These are phyloP conservation scores for Saccharomycopsis crataegensis DNA, from an alignment of 1,139 yeast species.

Conservation along the genomic window DNA sequence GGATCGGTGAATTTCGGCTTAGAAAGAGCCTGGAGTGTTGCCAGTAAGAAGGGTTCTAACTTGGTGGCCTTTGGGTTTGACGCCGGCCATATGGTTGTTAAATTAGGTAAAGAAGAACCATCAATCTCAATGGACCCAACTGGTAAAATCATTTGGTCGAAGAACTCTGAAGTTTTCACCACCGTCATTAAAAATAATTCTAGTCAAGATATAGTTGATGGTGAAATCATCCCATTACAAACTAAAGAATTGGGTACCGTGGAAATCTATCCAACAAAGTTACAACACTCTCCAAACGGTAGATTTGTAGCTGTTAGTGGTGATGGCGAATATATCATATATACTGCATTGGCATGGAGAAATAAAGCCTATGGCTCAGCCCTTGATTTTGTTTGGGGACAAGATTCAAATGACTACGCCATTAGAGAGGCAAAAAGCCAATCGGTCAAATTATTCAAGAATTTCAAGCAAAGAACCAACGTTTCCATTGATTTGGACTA, in stretches of 20 bases:
- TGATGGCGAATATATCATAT: conserved; percentile 94
- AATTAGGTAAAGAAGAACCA: conserved; percentile 92
- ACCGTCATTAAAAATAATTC: conserved; percentile 68
- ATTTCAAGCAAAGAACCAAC: conserved; percentile 70
- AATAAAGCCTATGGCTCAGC: conserved; percentile 91
- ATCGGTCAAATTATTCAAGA: conserved; percentile 64
- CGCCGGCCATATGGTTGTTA: conserved; percentile 81
- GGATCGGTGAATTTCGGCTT: conserved; percentile 84
- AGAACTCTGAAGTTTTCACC: conserved; percentile 83
- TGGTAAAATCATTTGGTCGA: conserved; percentile 87
- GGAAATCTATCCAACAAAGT: conserved; percentile 83
- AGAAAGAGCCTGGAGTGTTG: conserved; percentile 96
- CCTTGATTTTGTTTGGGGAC: conserved; percentile 89
- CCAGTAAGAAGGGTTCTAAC: conserved; percentile 69
- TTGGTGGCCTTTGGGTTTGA: conserved; percentile 90
- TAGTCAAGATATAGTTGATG: conserved; percentile 64
- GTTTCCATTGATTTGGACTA: conserved; percentile 61
- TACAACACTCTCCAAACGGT: conserved; percentile 93
- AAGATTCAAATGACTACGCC: conserved; percentile 83
- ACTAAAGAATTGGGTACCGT: conserved; percentile 88
- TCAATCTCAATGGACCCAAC: conserved; percentile 87
- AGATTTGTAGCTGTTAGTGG: conserved; percentile 96
- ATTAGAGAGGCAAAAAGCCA: conserved; percentile 58
- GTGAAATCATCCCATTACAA: conserved; percentile 60
- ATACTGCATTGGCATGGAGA: conserved; percentile 97